phyloP scores from a whole-genome alignment of 495 filamentous ascomycete species.

The Aspergillus taichungensis region DNA sequence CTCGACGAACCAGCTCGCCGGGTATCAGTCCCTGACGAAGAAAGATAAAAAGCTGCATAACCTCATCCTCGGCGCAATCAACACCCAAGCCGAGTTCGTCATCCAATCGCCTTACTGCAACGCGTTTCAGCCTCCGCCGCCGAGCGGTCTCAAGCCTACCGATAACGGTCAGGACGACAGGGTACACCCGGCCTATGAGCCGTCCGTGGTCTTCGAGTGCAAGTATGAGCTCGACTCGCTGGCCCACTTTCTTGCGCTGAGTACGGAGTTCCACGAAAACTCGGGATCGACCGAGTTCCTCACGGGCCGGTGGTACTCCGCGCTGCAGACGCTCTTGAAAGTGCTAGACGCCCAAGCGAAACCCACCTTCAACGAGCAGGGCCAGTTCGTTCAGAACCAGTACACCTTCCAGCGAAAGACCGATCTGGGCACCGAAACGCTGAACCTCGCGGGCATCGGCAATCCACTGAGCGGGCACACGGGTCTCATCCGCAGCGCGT shows the following conservation, averaged over 20 bases:
- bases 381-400: constrained; percentile 55
- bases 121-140: constrained; percentile 89
- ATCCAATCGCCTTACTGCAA: constrained; percentile 96
- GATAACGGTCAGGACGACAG: constrained; percentile 69
- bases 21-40: constrained; percentile 78
- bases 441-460: constrained; percentile 71
- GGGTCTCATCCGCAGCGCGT: constrained; percentile 81
- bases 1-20: constrained; percentile 88
- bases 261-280: constrained; percentile 75
- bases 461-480: constrained; percentile 85
- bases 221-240: constrained; percentile 98
- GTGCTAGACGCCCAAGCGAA: constrained; percentile 71
- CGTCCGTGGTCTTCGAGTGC: constrained; percentile 84
- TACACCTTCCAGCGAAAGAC: constrained; percentile 85
- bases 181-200: constrained; percentile 83
- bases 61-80: constrained; percentile 89
- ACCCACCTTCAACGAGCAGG: constrained; percentile 65
- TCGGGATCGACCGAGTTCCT: constrained; percentile 73
- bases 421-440: constrained; percentile 78
- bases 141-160: constrained; percentile 60
- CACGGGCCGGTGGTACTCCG: constrained; percentile 68
- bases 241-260: constrained; percentile 79
- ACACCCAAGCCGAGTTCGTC: constrained; percentile 91
- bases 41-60: constrained; percentile 66
- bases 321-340: constrained; percentile 61